A percentile compares a stretch with the other conserved stretches of the same genome.
Conservation (phyloP, 2,329 filamentous ascomycete species). For the Alternaria hordeiaustralica region DNA sequence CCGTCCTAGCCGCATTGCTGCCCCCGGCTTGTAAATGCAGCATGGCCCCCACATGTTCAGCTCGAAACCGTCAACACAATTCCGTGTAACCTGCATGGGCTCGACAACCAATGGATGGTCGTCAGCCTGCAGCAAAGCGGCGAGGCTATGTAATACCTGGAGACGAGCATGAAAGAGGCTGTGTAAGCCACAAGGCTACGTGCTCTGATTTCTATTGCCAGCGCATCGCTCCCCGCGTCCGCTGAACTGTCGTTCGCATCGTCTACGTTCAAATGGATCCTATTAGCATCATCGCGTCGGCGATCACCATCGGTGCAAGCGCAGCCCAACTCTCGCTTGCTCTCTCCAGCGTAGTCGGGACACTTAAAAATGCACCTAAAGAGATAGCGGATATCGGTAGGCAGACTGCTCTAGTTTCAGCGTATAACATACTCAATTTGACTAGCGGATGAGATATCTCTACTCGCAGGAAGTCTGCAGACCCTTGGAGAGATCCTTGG, state of each 20-base stretch:
- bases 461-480: slow-evolving; percentile 1
- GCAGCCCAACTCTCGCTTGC: slow-evolving; percentile 24
- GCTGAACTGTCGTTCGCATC: slow-evolving; percentile 2
- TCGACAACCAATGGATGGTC: not conserved
- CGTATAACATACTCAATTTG: too few relatives aligned
- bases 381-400: slow-evolving; percentile 25
- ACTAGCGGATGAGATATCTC: slow-evolving; percentile 5
- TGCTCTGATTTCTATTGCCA: not conserved
- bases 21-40: not conserved
- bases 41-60: not conserved
- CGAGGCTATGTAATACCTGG: slow-evolving; percentile 4
- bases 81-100: not conserved
- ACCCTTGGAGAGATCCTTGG: slow-evolving; percentile 4
- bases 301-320: slow-evolving; percentile 18
- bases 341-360: slow-evolving; percentile 21
- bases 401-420: too few relatives aligned
- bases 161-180: slow-evolving; percentile 1
- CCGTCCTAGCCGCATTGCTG: not conserved
- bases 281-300: slow-evolving; percentile 9
- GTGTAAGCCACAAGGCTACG: slow-evolving; percentile 8
- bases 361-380: slow-evolving; percentile 21
- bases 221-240: not conserved
- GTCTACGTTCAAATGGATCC: slow-evolving; percentile 8
- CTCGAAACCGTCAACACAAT: not conserved
- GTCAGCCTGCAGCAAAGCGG: slow-evolving; percentile 3